Evolutionary conservation across 495 filamentous ascomycete genomes (phyloP).

Genomic region (Usnea hakonensis): DNA sequence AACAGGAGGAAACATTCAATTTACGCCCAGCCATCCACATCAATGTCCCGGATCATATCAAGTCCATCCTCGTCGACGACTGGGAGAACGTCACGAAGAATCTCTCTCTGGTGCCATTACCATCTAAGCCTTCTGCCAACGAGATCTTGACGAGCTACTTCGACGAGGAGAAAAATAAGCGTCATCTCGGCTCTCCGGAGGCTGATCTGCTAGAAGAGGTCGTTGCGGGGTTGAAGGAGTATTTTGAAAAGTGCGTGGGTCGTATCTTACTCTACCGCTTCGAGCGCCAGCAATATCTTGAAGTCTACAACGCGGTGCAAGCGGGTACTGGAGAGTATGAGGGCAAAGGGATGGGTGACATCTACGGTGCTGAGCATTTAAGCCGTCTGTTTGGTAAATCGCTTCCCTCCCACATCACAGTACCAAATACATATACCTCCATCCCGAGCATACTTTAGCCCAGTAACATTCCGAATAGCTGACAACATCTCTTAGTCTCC

Average conservation of each 20-base stretch:
- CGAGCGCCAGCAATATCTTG: slow-evolving; percentile 76
- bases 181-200: slow-evolving; percentile 56
- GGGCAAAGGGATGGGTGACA: slow-evolving; percentile 59
- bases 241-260: slow-evolving; percentile 82
- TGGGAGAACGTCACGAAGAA: slow-evolving; percentile 99
- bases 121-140: slow-evolving; percentile 63
- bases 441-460: not conserved
- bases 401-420: not conserved
- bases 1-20: slow-evolving; percentile 79
- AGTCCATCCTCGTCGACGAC: slow-evolving; percentile 88
- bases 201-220: slow-evolving; percentile 84
- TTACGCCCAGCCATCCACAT: slow-evolving; percentile 73
- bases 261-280: slow-evolving; percentile 86
- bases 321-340: slow-evolving; percentile 45
- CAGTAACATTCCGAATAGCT: not conserved
- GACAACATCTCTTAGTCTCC: slow-evolving; percentile 49
- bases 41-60: slow-evolving; percentile 71
- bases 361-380: slow-evolving; percentile 92
- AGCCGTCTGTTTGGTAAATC: slow-evolving; percentile 75
- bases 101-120: slow-evolving; percentile 74
- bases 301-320: slow-evolving; percentile 58
- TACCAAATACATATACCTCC: not conserved
- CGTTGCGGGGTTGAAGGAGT: slow-evolving; percentile 72
- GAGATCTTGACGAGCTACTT: slow-evolving; percentile 74
- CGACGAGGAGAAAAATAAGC: slow-evolving; percentile 57